These are phyloP conservation scores for Aspergillus sclerotioniger DNA, from an alignment of 495 filamentous ascomycete species.

Conservation along the genomic window DNA sequence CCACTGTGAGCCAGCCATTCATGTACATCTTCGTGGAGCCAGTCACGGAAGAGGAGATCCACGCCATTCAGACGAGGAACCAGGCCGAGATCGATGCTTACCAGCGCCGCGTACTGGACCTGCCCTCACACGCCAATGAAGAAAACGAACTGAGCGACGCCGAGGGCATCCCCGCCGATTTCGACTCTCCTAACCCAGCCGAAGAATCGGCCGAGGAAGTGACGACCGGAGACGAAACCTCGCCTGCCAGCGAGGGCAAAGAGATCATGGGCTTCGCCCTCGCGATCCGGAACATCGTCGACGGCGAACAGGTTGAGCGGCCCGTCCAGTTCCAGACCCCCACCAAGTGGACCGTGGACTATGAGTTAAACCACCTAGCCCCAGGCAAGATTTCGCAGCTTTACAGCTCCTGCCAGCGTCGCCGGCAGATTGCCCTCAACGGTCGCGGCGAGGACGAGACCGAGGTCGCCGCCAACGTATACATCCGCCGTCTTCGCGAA, in stretches of 20 bases:
- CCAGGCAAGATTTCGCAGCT: slow-evolving; percentile 26
- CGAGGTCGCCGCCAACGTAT: slow-evolving; percentile 31
- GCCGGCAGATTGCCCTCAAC: slow-evolving; percentile 44
- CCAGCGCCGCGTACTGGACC: slow-evolving; percentile 55
- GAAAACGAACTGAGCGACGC: slow-evolving; percentile 18
- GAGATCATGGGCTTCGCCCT: slow-evolving; percentile 65
- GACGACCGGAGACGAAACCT: not conserved
- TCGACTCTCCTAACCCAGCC: not conserved
- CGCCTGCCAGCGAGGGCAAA: slow-evolving; percentile 1
- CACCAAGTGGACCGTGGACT: slow-evolving; percentile 75
- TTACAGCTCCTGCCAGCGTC: not conserved
- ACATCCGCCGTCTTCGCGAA: slow-evolving; percentile 40
- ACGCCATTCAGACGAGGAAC: slow-evolving; percentile 67
- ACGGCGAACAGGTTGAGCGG: slow-evolving; percentile 60
- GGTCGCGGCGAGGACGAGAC: slow-evolving; percentile 36
- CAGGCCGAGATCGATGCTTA: slow-evolving; percentile 63
- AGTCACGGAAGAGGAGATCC: slow-evolving; percentile 66
- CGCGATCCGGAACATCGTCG: slow-evolving; percentile 69
- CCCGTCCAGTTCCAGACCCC: slow-evolving; percentile 47
- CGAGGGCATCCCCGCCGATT: slow-evolving; percentile 3
- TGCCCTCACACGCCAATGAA: slow-evolving; percentile 19
- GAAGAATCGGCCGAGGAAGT: not conserved
- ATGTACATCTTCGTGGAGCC: slow-evolving; percentile 93
- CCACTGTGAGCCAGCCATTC: slow-evolving; percentile 45
- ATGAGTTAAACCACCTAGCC: slow-evolving; percentile 61